phyloP scores from a whole-genome alignment of 2,329 filamentous ascomycete genomes.

The Chaetomiaceae sp. region DNA sequence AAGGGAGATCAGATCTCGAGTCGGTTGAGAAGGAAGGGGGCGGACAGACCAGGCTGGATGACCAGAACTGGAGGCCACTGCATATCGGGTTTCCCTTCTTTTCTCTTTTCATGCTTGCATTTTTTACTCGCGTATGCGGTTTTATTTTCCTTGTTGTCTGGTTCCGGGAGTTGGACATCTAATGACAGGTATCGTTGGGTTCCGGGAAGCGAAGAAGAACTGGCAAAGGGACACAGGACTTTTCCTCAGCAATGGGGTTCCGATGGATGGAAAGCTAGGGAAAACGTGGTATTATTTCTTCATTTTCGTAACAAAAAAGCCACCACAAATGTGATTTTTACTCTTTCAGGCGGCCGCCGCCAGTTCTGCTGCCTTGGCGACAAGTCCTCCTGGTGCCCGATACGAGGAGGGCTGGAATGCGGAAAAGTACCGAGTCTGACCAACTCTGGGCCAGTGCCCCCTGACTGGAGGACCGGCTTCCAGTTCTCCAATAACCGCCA shows the following conservation, averaged over 20 bases:
- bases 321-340: constrained; percentile 2
- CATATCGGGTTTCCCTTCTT: not conserved
- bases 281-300: not conserved
- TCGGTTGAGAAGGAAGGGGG: not conserved
- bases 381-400: not conserved
- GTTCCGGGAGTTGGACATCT: not conserved
- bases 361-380: not conserved
- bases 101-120: not conserved
- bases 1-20: not conserved
- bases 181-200: not conserved
- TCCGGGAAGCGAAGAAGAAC: constrained; percentile 1
- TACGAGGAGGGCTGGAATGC: not conserved
- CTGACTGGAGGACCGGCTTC: too few species aligned
- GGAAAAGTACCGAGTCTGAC: not conserved
- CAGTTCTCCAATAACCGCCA: not conserved
- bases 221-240: constrained; percentile 17
- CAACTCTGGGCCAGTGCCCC: not conserved
- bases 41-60: not conserved
- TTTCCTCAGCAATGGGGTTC: constrained; percentile 17
- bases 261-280: not conserved
- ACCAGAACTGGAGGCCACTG: too few species aligned
- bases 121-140: not conserved
- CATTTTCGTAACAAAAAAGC: not conserved
- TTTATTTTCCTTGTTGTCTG: not conserved
- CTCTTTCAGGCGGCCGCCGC: not conserved